Evolutionary conservation across 192 early-diverging fungal species (phyloP), one percentile per base, ranked within the genome.

Genomic region (Anaeromyces robustus): DNA sequence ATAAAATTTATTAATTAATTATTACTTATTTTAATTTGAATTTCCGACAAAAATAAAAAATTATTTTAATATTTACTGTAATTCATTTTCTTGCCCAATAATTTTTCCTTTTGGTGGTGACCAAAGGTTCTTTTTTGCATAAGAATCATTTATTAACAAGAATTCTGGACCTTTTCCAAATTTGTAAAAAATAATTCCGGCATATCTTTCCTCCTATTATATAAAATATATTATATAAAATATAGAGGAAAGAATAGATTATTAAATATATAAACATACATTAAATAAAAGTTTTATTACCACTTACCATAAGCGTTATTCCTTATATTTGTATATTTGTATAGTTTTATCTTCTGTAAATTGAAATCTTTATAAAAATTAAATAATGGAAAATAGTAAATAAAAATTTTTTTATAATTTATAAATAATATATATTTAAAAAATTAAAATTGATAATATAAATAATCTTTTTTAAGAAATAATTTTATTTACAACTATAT

Each of bases 141-240:
- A 93, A 78, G 93, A 89, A 86, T 94, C 93, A 89, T 94, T 92
- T 83, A 94, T 87, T 83, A 96, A 87, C 86, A 96, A 89, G 83
- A 92, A 94, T 87, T 96, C 95, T 81, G 89, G 86, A 68, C 52
- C 52, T 68, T 68, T 68, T 68, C 52, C 52, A 68, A 68, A 68
- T 68, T 68, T 68, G 52, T 68, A 68, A 68, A 68, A 68, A 26
- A 68, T 68, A 18, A 68, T 68, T 68, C 52, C 52, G 5, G 52
- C 52, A 68, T 68, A 68, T 68, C 52, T 68, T 68, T 68, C 52
- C 52, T 68, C 52, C 52, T 68, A 68, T 68, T 68, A n/a, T 9
- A n/a, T 14, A 12, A 12, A 39, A 39, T 39, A 14, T 14, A 34
- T 34, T 34, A 34, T 34, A 7, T 7, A 7, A 12, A 34, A 34